Evolutionary conservation across 352 stramenopile genomes (phyloP), one percentile per base, ranked within the genome.

Genomic region (Pythium monospermum): DNA sequence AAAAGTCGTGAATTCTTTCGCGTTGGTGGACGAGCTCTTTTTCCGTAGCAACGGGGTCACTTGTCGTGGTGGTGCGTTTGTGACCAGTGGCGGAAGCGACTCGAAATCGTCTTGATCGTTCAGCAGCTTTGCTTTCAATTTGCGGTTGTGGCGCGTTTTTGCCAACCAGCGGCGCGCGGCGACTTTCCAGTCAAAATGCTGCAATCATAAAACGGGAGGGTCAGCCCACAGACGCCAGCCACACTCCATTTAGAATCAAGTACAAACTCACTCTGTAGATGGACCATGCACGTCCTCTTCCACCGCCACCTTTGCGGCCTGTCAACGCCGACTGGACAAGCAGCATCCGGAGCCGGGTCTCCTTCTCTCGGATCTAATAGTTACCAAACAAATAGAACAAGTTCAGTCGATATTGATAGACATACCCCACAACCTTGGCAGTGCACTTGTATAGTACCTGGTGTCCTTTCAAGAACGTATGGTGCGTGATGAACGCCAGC

Each of bases 401-500:
- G n/a, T n/a, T n/a, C n/a, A n/a, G n/a, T n/a, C n/a, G n/a, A n/a
- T n/a, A n/a, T n/a, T n/a, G n/a, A n/a, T n/a, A n/a, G n/a, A n/a
- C n/a, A n/a, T n/a, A n/a, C n/a, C n/a, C n/a, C n/a, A n/a, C n/a
- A n/a, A n/a, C n/a, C n/a, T n/a, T n/a, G n/a, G n/a, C n/a, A n/a
- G n/a, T n/a, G n/a, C n/a, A n/a, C n/a, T n/a, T n/a, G n/a, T n/a
- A n/a, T n/a, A n/a, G n/a, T n/a, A n/a, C n/a, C 76, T 83, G 74
- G 56, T 71, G 64, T 18, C 83, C 83, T 41, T 91, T 93, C 8
- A 78, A 47, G 26, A 65, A 60, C 3, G 80, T 93, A 40, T 85
- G 83, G 64, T 85, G 83, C 25, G 83, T 85, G 51, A 75, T 88
- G 64, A 75, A 81, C 31, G 76, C 79, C 2, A 94, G 68, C 54